Percentiles rank a stretch among this genome's conserved stretches.
Conservation (phyloP, 768 basidiomycete species). For the Lactarius vividus region DNA sequence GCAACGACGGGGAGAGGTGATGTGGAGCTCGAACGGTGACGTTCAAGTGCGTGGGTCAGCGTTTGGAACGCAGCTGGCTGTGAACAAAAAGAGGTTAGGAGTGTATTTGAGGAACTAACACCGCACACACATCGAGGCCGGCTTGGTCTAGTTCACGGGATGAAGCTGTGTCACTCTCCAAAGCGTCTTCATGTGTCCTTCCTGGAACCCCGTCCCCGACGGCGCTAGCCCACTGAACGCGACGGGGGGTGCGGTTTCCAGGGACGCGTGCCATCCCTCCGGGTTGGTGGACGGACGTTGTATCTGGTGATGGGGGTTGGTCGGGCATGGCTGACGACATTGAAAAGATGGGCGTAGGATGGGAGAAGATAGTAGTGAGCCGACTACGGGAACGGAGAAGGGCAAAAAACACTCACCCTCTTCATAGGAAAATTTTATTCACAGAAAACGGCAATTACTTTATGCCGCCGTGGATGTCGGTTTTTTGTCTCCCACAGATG, state of each 20-base stretch:
- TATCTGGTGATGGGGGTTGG: neutral
- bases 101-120: neutral
- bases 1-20: slow-evolving; percentile 23
- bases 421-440: neutral
- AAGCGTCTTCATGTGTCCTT: neutral
- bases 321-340: neutral
- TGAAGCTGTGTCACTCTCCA: slow-evolving; percentile 10
- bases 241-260: slow-evolving; percentile 25
- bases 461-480: neutral
- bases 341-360: neutral
- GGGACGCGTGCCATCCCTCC: slow-evolving; percentile 3
- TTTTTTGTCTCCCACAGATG: neutral
- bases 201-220: neutral
- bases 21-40: slow-evolving; percentile 39
- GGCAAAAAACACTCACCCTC: slow-evolving; percentile 2
- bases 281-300: neutral
- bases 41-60: slow-evolving; percentile 51
- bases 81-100: neutral
- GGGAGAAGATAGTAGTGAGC: neutral
- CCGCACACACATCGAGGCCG: slow-evolving; percentile 45
- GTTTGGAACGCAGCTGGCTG: slow-evolving; percentile 51
- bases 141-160: slow-evolving; percentile 53
- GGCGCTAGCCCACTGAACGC: slow-evolving; percentile 26
- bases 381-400: neutral
- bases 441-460: neutral